Percentiles rank a stretch among this genome's conserved stretches.
Conservation (phyloP, 805 yeast genomes). For the Kuraishia capsulata region DNA sequence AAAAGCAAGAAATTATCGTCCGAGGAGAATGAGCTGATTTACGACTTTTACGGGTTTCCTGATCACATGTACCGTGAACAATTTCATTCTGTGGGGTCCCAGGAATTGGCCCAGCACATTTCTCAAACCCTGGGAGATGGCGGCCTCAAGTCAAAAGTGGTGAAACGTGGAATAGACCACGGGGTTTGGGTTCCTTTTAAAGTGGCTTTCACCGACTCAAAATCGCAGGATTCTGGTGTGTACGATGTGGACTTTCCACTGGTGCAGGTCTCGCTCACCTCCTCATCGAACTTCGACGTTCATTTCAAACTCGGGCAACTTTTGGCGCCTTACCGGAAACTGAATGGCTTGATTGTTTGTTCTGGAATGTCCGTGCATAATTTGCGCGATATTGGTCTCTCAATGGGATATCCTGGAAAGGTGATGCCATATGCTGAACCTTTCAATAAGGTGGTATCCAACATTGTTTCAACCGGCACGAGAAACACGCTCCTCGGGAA, state of each 20-base stretch:
- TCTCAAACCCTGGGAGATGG: constrained; percentile 25
- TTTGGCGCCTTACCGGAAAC: constrained; percentile 39
- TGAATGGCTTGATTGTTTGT: constrained; percentile 45
- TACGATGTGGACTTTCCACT: constrained; percentile 38
- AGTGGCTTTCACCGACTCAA: constrained; percentile 48
- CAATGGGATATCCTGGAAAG: constrained; percentile 10
- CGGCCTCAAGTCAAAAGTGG: constrained; percentile 36
- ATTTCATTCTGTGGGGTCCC: constrained; percentile 43
- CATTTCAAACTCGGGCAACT: constrained; percentile 49
- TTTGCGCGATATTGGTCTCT: constrained; percentile 36
- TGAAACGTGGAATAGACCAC: constrained; percentile 68
- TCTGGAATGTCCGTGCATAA: constrained; percentile 84
- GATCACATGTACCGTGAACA: constrained; percentile 49
- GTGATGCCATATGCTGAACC: constrained; percentile 39
- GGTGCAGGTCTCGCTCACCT: constrained; percentile 41
- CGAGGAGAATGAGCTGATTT: constrained; percentile 48
- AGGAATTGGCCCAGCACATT: constrained; percentile 34
- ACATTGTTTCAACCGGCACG: constrained; percentile 23
- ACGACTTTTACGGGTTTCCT: constrained; percentile 75
- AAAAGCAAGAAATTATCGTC: constrained; percentile 8
- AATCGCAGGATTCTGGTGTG: constrained; percentile 21
- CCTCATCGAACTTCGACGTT: constrained; percentile 28
- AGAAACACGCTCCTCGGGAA: constrained; percentile 23
- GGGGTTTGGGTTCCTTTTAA: constrained; percentile 79
- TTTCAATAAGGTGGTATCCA: constrained; percentile 39